Conservation (phyloP, 1,284 basidiomycete genomes). For the Pseudozyma thailandica region DNA sequence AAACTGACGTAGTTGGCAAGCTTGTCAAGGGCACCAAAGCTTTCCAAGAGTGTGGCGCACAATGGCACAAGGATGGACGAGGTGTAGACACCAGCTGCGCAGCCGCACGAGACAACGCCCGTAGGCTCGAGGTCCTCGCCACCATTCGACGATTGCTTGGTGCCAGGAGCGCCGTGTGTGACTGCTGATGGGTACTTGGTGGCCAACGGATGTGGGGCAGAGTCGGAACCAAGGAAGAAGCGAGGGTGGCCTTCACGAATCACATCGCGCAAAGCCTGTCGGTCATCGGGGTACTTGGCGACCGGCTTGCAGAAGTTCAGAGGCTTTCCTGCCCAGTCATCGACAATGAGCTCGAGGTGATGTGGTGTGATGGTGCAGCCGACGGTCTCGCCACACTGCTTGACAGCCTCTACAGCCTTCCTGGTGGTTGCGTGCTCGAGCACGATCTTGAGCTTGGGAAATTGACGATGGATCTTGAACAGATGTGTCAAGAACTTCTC, state of each 20-base stretch:
- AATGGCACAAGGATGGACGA: slow-evolving; percentile 64
- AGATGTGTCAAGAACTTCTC: slow-evolving; percentile 89
- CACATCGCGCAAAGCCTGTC: slow-evolving; percentile 83
- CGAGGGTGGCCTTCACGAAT: slow-evolving; percentile 84
- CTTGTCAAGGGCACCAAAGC: slow-evolving; percentile 64
- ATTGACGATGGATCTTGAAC: slow-evolving; percentile 80
- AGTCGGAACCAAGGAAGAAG: slow-evolving; percentile 98
- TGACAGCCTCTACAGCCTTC: slow-evolving; percentile 84
- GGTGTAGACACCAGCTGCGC: slow-evolving; percentile 67
- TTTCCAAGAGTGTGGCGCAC: slow-evolving; percentile 66
- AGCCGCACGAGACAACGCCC: slow-evolving; percentile 58
- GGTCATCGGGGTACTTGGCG: slow-evolving; percentile 93
- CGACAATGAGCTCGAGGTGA: slow-evolving; percentile 91
- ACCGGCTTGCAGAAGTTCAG: slow-evolving; percentile 99
- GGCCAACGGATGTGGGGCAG: slow-evolving; percentile 88
- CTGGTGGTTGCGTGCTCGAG: slow-evolving; percentile 98
- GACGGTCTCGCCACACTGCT: slow-evolving; percentile 75
- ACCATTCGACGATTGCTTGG: slow-evolving; percentile 32
- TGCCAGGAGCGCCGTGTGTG: slow-evolving; percentile 50
- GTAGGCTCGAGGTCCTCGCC: slow-evolving; percentile 40
- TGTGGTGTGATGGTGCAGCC: slow-evolving; percentile 98
- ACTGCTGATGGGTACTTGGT: slow-evolving; percentile 76
- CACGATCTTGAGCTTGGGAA: slow-evolving; percentile 94
- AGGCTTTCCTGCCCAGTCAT: slow-evolving; percentile 96
- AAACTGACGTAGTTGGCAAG: slow-evolving; percentile 59